Base-by-base conservation (phyloP, 306 rosid genomes). In the Cucurbita argyrosperma region DNA sequence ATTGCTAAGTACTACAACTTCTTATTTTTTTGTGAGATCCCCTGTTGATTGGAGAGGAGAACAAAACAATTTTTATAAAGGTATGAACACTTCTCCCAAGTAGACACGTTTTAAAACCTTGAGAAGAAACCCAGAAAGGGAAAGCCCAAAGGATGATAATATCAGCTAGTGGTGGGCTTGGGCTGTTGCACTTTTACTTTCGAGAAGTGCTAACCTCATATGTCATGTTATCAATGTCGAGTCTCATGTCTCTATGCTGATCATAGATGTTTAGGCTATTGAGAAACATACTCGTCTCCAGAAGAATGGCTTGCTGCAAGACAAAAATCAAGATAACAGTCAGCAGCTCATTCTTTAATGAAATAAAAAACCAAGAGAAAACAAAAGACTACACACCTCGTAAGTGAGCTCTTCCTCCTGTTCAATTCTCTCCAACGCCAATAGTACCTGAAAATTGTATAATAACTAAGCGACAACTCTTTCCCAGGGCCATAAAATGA, bases 191-290 rank as follows among this genome's bases (percentile, higher is more conserved):
- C 26, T 26, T 26, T 66, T 67, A 12, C 72, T 67, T 42, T 67
- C 16, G 45, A 75, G 70, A 21, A 26, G 76, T 37, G 76, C 96
- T 76, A 79, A 95, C 97, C 99, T 95, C 97, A 53, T 95, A 95
- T 79, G 99, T 84, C 99, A 95, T 91, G 84, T 89, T 89, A 84
- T 95, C 99, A 49, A 91, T 95, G 82, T 95, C 97, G 84, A 95
- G 81, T 69, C 99, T 90, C 99, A 95, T 89, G 77, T 91, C 99
- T 81, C 97, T 87, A 40, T 95, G 99, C 62, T 86, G 97, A 84
- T 95, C 99, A 55, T 88, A 77, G 87, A 89, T 83, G 80, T 82
- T 88, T 40, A 95, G 78, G 79, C 99, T 90, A 81, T 67, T 82
- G 42, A 86, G 92, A 83, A 91, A 86, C 86, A 89, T 52, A 82